Evolutionary conservation across 441 rosid genomes (phyloP).

Genomic region (Aquilaria agallochum): DNA sequence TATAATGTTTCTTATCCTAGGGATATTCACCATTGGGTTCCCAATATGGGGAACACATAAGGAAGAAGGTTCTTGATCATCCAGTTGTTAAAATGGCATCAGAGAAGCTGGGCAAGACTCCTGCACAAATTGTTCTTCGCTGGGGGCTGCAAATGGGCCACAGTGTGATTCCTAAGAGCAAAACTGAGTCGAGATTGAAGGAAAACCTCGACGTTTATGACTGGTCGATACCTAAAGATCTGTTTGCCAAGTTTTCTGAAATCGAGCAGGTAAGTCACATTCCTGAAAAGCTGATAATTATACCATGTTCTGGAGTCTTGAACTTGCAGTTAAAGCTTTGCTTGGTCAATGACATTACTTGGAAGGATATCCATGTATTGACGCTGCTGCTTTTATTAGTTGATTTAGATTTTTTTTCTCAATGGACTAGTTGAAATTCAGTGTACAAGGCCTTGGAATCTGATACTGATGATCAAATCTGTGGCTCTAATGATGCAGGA

Average conservation of each 20-base stretch:
- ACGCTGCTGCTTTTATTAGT: too few species aligned
- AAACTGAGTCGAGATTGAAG: constrained; percentile 36
- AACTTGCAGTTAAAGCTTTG: too few species aligned
- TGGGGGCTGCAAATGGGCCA: constrained; percentile 60
- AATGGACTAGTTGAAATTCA: too few species aligned
- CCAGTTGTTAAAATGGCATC: constrained; percentile 25
- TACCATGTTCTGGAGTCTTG: too few species aligned
- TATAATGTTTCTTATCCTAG: constrained; percentile 10
- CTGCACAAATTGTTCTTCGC: constrained; percentile 47
- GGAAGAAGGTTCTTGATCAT: constrained; percentile 37
- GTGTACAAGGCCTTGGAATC: too few species aligned
- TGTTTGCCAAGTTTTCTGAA: constrained; percentile 38
- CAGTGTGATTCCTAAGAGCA: constrained; percentile 50
- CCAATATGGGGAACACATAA: constrained; percentile 22
- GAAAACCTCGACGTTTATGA: constrained; percentile 39
- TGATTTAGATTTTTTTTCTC: too few species aligned
- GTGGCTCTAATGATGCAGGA: constrained; percentile 19
- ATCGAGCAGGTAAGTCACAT: constrained; percentile 39
- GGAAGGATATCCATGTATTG: too few species aligned
- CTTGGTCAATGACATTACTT: too few species aligned
- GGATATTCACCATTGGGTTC: constrained; percentile 54
- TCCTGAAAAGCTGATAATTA: too few species aligned
- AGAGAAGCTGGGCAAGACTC: constrained; percentile 37
- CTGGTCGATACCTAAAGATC: constrained; percentile 46
- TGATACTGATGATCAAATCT: too few species aligned